Percentiles rank a stretch among this genome's conserved stretches.
phyloP scores from a whole-genome alignment of 257 asterid genomes.

The Solanum habrochaites region DNA sequence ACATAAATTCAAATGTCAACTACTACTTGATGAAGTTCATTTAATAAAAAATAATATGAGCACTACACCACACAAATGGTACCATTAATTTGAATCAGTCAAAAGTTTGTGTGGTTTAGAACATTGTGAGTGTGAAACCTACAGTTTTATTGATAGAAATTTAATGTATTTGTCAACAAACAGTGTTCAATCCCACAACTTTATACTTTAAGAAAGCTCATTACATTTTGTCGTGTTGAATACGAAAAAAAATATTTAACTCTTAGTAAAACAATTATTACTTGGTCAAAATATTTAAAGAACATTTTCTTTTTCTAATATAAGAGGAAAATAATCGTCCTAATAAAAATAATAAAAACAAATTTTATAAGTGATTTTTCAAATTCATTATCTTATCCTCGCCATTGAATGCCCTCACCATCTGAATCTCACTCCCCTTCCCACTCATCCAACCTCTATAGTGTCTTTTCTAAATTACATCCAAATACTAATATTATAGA shows the following conservation, averaged over 20 bases:
- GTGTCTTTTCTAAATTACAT: too few relatives aligned
- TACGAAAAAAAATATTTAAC: fast-evolving
- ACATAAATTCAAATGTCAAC: not conserved
- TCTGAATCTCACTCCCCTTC: not conserved
- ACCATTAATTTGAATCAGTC: not conserved
- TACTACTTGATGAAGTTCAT: not conserved
- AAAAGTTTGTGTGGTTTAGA: not conserved
- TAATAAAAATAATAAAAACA: too few relatives aligned
- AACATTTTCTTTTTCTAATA: not conserved
- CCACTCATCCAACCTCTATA: not conserved
- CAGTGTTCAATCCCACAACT: not conserved
- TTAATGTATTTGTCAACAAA: not conserved
- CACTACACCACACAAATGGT: not conserved
- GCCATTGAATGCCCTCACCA: not conserved
- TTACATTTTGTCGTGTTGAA: not conserved
- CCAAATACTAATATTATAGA: too few relatives aligned
- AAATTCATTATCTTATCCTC: not conserved
- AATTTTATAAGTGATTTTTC: too few relatives aligned
- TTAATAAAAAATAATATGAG: not conserved
- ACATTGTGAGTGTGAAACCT: not conserved
- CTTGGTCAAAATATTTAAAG: too few relatives aligned
- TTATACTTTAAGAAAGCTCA: not conserved
- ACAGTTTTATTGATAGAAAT: not conserved
- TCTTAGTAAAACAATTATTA: too few relatives aligned
- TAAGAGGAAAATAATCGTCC: not conserved